These are phyloP conservation scores for Leccinum solheimii DNA, from an alignment of 1,284 basidiomycete species.

Conservation along the genomic window DNA sequence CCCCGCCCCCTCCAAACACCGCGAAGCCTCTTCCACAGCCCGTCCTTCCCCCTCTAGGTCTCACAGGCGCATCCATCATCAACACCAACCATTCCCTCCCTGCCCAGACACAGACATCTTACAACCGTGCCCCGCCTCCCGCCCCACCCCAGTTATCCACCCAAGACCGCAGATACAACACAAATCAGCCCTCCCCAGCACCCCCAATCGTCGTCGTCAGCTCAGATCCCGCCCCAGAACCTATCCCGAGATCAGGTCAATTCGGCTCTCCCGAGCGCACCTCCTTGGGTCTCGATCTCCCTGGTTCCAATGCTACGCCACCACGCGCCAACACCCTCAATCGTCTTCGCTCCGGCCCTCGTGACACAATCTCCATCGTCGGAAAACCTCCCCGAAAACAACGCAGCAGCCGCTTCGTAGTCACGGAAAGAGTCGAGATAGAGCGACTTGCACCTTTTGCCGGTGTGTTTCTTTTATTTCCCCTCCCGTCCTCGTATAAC, in stretches of 20 bases:
- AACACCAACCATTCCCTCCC: conserved; percentile 44
- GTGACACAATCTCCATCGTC: conserved; percentile 93
- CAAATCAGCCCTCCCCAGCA: conserved; percentile 52
- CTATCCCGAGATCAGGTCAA: conserved; percentile 42
- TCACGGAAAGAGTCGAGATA: conserved; percentile 95
- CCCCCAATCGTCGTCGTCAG: conserved; percentile 92
- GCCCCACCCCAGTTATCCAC: conserved; percentile 36
- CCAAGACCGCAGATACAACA: conserved; percentile 55
- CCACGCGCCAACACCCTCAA: conserved; percentile 66
- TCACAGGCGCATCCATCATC: conserved; percentile 43
- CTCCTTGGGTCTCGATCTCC: conserved; percentile 48
- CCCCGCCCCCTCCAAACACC: conserved; percentile 65
- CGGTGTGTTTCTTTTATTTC: conserved; percentile 48
- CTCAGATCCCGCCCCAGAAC: conserved; percentile 70
- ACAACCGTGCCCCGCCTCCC: conserved; percentile 46
- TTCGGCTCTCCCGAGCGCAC: conserved; percentile 52
- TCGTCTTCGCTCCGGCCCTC: conserved; percentile 73
- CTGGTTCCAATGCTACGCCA: conserved; percentile 48
- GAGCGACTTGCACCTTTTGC: conserved; percentile 93
- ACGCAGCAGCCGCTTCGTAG: conserved; percentile 93
- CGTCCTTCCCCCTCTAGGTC: conserved; percentile 36
- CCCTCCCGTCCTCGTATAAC: conserved; percentile 6
- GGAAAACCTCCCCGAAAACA: conserved; percentile 96
- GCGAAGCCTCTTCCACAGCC: conserved; percentile 60
- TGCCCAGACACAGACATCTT: conserved; percentile 36